These are phyloP conservation scores for Antitrichia curtipendula DNA, from an alignment of 225 moss, liverwort and hornwort genomes.

Conservation along the genomic window DNA sequence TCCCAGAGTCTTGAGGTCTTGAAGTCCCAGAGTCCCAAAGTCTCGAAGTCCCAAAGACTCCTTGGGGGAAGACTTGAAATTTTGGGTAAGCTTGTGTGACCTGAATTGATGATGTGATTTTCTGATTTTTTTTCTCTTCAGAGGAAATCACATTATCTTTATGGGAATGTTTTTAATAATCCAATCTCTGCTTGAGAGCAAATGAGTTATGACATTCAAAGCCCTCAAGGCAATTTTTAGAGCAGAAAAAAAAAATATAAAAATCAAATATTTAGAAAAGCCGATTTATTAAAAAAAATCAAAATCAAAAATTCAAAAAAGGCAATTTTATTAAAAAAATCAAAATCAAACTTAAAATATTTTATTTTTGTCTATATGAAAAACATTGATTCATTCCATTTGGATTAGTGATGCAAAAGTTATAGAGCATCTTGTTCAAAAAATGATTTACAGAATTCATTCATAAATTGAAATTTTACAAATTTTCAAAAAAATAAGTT, in stretches of 20 bases:
- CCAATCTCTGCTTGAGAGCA: accelerated
- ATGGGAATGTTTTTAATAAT: not conserved
- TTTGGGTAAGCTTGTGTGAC: not conserved
- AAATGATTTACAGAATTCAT: not conserved
- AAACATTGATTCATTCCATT: not conserved
- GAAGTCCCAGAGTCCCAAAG: too few relatives aligned
- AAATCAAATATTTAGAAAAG: too few relatives aligned
- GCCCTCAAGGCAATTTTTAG: accelerated
- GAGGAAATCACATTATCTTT: not conserved
- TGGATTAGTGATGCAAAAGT: not conserved
- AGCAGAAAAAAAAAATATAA: not conserved
- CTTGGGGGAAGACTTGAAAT: too few relatives aligned
- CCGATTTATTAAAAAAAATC: too few relatives aligned
- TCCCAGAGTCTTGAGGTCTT: too few relatives aligned
- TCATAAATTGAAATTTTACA: not conserved
- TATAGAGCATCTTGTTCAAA: not conserved
- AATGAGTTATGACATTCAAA: not conserved
- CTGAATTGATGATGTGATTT: not conserved
- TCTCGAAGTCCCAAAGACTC: too few relatives aligned
- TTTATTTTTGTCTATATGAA: not conserved
- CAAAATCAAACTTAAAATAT: too few relatives aligned
- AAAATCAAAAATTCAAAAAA: too few relatives aligned
- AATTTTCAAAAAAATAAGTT: too few relatives aligned
- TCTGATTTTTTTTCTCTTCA: accelerated
- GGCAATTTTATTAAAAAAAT: too few relatives aligned